Evolutionary conservation across 78 protist species (phyloP), one percentile per base, ranked within the genome.

Genomic region (Dictyostelium discoideum): DNA sequence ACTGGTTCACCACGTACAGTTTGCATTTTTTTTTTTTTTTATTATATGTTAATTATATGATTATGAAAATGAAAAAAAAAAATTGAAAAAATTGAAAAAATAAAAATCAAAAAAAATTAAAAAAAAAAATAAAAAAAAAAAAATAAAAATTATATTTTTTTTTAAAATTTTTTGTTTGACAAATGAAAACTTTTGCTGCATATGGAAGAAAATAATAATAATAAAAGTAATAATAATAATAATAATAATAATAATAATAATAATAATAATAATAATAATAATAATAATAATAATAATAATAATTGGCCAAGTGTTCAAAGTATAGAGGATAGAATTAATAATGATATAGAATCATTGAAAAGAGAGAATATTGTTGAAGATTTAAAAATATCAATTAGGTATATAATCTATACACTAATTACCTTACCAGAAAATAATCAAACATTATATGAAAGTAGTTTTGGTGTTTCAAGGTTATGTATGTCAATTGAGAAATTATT

Each of bases 381-480:
- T 87, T 37, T 87, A 44, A 57, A 20, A 77, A 40, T 87, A 14
- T 87, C 93, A 26, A 79, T 87, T 63, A 60, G 84, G 69, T 60
- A 87, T 26, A 63, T 87, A 2, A 87, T 87, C 6, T 87, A 50
- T 26, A 39, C 81, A 20, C 20, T 87, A 10, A 37, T 87, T 7
- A 87, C 65, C 63, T 40, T 67, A 84, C 22, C 84, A 78, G 37
- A 57, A 14, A 69, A 69, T 11, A 69, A 48, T 22, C 63, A 24
- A 40, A 37, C 65, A 7, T 37, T 87, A 16, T 63, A 24, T 44
- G 84, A 81, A 42, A 46, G 67, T 77, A 77, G 86, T 79, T 87
- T 87, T 63, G 93, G 93, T 77, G 93, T 87, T 1, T 29, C 48
- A 79, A 26, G 86, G 24, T 65, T 87, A 32, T 87, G 93, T 42